Base-by-base conservation (phyloP, 2,329 filamentous ascomycete genomes). In the Sporothrix pallida region DNA sequence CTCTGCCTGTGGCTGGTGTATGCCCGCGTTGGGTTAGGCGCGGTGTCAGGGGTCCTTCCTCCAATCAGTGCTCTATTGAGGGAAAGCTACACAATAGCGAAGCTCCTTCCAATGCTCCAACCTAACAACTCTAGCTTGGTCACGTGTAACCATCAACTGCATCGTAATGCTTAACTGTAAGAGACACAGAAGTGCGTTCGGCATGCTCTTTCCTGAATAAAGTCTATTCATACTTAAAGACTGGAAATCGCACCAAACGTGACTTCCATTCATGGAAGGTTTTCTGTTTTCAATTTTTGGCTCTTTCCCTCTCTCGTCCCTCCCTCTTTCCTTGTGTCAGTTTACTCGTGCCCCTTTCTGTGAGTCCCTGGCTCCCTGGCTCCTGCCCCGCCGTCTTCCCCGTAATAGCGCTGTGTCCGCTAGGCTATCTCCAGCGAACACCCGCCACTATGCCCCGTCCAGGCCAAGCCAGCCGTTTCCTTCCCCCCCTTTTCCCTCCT, bases 1-100 rank as follows among this genome's bases (percentile, higher is more conserved):
- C 46, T 37, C 10, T 60, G 52, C 26, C 63, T 72, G 72, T 73
- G 72, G 72, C 72, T 73, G 72, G 62, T 67, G 72, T 69, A 44
- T 44, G 62, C 50, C 71, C 48, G 63, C 54, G 71, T 62, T 46
- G n/a, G 37, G 65, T 67, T 67, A 48, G 42, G 62, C 62, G 42
- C 62, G 37, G 2, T n/a, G 42, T 44, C 62, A 67, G 62, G 63
- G 44, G 46, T 15, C 15, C 46, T 42, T 15, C 15, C 46, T 42
- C 68, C 52, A 70, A 58, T 31, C 26, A 26, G 50, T 58, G 68
- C 13, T 37, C 65, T 37, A 69, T n/a, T 44, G 37, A 65, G 42
- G 46, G 46, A 17, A 26, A 48, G 42, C 42, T 67, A 20, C 42
- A 67, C 37, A 65, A 65, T 44, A 62, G 26, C 15, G 26, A 58